Evolutionary conservation across 345 rosid species (phyloP).

Genomic region (Pistacia integerrima): DNA sequence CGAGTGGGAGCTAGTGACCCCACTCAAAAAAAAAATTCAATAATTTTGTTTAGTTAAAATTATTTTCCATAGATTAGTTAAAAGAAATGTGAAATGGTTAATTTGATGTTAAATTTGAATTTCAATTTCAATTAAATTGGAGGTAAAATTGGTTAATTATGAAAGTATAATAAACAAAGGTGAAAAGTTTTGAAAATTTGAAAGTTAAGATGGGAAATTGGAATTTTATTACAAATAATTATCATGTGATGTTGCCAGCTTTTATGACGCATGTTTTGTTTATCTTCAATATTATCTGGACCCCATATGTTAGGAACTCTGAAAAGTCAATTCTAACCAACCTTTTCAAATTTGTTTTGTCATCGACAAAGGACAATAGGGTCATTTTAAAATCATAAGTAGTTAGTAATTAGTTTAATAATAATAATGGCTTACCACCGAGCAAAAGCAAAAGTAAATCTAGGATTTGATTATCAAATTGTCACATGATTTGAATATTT

Average conservation of each 20-base stretch:
- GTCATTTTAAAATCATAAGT: background rate
- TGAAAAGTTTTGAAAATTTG: slow-evolving; percentile 13
- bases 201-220: background rate
- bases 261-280: background rate
- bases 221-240: background rate
- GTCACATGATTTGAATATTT: background rate
- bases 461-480: background rate
- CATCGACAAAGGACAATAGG: background rate
- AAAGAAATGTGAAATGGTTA: background rate
- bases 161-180: background rate
- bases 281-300: background rate
- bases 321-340: background rate
- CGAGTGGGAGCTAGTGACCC: too few relatives aligned
- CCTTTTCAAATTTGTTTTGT: background rate
- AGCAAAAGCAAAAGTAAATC: slow-evolving; percentile 1
- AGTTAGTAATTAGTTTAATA: too few relatives aligned
- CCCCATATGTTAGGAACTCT: background rate
- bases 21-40: too few relatives aligned
- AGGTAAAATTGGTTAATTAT: background rate
- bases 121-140: background rate
- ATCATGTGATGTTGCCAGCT: slow-evolving; percentile 23
- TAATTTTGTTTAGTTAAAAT: too few relatives aligned
- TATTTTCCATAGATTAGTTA: too few relatives aligned
- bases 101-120: background rate
- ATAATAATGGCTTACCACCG: background rate